Conservation (phyloP, 768 basidiomycete genomes). For the Naematelia encephala region DNA sequence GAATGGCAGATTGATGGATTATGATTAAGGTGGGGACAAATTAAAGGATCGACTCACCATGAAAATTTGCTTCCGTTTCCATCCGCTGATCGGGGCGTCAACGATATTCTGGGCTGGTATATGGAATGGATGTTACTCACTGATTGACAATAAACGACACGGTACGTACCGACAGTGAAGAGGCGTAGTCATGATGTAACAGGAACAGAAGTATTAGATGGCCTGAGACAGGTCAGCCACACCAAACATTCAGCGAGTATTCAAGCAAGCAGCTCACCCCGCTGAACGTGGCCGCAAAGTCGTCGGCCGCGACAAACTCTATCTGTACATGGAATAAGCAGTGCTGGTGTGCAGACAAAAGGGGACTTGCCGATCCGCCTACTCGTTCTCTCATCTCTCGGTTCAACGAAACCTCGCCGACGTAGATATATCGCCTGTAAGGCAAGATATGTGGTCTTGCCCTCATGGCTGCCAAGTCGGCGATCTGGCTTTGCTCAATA, state of each 20-base stretch:
- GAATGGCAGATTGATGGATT: not conserved
- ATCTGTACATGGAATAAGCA: constrained; percentile 9
- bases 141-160: not conserved
- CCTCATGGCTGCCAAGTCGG: constrained; percentile 27
- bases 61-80: not conserved
- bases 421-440: constrained; percentile 29
- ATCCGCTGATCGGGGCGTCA: no score
- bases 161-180: not conserved
- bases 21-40: not conserved
- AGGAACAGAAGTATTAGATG: not conserved
- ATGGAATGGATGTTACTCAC: no score
- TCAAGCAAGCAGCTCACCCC: constrained; percentile 25
- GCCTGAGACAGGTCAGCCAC: not conserved
- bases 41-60: no score
- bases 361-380: constrained; percentile 13
- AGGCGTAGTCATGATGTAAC: not conserved
- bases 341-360: not conserved
- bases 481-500: constrained; percentile 27
- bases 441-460: constrained; percentile 17
- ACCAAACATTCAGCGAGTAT: not conserved
- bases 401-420: constrained; percentile 20
- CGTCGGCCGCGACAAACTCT: constrained; percentile 19
- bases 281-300: constrained; percentile 27
- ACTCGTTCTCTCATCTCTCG: constrained; percentile 9
- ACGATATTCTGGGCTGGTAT: no score